Base-by-base conservation (phyloP, 1,139 yeast genomes). In the Geotrichum restrictum region DNA sequence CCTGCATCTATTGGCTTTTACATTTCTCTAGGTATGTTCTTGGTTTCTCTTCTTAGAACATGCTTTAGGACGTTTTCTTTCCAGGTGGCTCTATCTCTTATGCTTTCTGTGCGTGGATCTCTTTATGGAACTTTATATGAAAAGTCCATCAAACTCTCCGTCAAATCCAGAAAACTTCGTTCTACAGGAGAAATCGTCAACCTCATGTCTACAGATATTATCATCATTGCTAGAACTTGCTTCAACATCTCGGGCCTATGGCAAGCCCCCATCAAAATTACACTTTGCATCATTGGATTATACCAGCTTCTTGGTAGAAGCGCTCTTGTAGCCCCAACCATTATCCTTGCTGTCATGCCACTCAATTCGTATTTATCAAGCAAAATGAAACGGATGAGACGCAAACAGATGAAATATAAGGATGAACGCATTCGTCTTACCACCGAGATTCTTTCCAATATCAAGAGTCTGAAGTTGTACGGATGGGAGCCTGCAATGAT, bases 121-220 rank as follows among this genome's bases (percentile, higher is more conserved):
- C 74, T 91, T 59, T 85, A 84, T 2, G 77, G 93, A 1, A 75
- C 85, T 13, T 79, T 91, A 52, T 91, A 89, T 67, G 76, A 83
- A 62, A 93, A 93, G 67, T 77, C 98, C 0, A 71, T 93, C 57
- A 79, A 77, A 4, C 75, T 93, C 56, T 86, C 96, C 1, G 85
- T 82, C 62, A 95, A 88, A 62, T 82, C 94, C 1, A 82, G 88
- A 52, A 84, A 81, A 57, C 75, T 79, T 51, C 81, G 87, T 48
- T 81, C 87, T 32, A 87, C 96, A 7, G 97, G 98, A 64, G 98
- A 91, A 66, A 88, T 93, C 64, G 98, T 93, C 56, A 93, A 91
- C 64, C 76, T 91, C 38, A 61, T 65, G 66, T 59, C 67, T 2
- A 65, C 65, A 42, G 98, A 93, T 72, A 83, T 91, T 8, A 94